These are phyloP conservation scores for Paxillus rubicundulus DNA, from an alignment of 768 basidiomycete species.

Conservation along the genomic window DNA sequence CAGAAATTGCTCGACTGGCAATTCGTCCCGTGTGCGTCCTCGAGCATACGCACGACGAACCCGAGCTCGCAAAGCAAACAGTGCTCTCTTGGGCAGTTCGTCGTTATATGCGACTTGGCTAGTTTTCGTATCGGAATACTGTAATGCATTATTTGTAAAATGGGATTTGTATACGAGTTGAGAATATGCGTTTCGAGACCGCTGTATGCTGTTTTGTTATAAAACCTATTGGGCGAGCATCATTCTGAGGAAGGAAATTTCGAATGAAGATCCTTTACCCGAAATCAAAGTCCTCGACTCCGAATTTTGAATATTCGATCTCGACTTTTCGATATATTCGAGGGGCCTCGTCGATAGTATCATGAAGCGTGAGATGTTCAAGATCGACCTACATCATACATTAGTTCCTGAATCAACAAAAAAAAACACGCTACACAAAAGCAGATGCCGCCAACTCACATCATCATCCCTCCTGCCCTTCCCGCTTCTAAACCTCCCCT, in stretches of 20 bases:
- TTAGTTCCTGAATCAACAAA: neutral
- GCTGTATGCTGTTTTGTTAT: constrained; percentile 86
- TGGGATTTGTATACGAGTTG: constrained; percentile 93
- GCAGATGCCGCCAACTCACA: constrained; percentile 11
- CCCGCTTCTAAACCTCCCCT: constrained; percentile 85
- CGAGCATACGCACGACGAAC: constrained; percentile 92
- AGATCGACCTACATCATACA: constrained; percentile 43
- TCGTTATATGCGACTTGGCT: constrained; percentile 90
- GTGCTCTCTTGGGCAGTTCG: constrained; percentile 84
- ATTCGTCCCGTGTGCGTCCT: constrained; percentile 90
- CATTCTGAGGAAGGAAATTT: neutral
- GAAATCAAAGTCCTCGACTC: constrained; percentile 98
- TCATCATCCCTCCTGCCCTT: constrained; percentile 51
- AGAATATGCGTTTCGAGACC: constrained; percentile 96
- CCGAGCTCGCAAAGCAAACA: constrained; percentile 95
- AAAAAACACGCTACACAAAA: neutral
- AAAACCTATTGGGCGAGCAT: constrained; percentile 56
- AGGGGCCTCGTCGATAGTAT: constrained; percentile 62
- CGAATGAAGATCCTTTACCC: constrained; percentile 48
- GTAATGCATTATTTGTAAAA: constrained; percentile 91
- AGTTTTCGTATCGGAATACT: constrained; percentile 69
- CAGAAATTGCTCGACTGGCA: constrained; percentile 98
- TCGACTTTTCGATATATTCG: constrained; percentile 87
- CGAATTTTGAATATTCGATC: constrained; percentile 98
- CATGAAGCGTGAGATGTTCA: constrained; percentile 52